Evolutionary conservation across 75 land plant species (phyloP), one percentile per base, ranked within the genome.

Genomic region (Chamaecyparis obtusa): DNA sequence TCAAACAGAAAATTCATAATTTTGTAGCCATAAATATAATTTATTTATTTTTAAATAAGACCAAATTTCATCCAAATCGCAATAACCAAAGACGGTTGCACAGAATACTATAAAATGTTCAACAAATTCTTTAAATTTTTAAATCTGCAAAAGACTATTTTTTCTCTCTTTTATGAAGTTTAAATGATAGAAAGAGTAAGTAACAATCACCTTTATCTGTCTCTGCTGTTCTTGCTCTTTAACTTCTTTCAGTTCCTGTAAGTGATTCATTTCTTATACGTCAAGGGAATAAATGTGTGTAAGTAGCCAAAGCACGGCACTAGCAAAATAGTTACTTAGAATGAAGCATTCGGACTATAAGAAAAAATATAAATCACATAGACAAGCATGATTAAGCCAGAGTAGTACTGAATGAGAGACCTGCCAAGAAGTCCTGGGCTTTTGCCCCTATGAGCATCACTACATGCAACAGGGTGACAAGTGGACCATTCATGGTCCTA

Each of bases 181-280:
- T 51, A 13, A 51, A 6, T 2, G 24, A 64, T 27, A 21, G 69
- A 64, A 60, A 60, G n/a, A 64, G 69, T 64, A 64, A 64, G 56
- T 13, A 49, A 55, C 64, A 10, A 86, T 5, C 77, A 94, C 95
- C 99, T 94, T 97, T 75, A 90, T 92, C 87, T 95, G 93, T 90
- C 88, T 92, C 76, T 92, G 93, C 27, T 94, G 96, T 46, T 97
- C 95, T 69, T 86, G 76, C 39, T 95, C 97, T 87, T 92, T 94
- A 36, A 93, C 10, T 27, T 95, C 96, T 82, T 91, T 94, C 86
- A 96, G 69, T 85, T 96, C 97, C 98, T 96, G 90, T 54, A 88
- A 21, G 39, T 41, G 86, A 5, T 56, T 88, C 15, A 88, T 78
- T 33, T 21, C 81, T 35, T 35, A 17, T 64, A 27, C 9, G 74